Percentiles rank a stretch among this genome's conserved stretches.
Conservation (phyloP, 345 rosid genomes). For the Stellera chamaejasme region DNA sequence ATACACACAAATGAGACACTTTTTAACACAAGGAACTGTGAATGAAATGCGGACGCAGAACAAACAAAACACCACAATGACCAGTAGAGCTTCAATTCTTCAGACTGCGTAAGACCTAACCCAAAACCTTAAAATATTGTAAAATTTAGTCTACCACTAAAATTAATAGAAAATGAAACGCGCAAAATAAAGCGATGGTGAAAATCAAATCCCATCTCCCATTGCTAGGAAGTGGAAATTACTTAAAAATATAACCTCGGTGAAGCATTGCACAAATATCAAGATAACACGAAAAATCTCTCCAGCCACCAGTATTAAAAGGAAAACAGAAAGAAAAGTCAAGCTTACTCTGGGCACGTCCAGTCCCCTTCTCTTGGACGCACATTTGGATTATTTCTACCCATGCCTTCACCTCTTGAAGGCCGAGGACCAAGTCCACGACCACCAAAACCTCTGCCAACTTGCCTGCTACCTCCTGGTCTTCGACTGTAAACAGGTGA, state of each 20-base stretch:
- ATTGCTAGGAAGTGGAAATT: too few species aligned
- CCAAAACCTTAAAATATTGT: too few species aligned
- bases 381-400: slow-evolving; percentile 61
- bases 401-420: slow-evolving; percentile 35
- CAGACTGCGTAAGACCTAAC: too few species aligned
- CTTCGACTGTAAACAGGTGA: slow-evolving; percentile 60
- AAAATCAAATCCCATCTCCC: too few species aligned
- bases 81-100: too few species aligned
- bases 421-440: slow-evolving; percentile 55
- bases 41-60: too few species aligned
- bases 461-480: slow-evolving; percentile 55
- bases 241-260: background rate
- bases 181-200: background rate
- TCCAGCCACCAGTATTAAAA: too few species aligned
- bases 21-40: too few species aligned
- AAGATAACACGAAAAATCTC: background rate
- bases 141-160: background rate
- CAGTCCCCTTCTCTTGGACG: slow-evolving; percentile 96
- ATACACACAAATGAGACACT: too few species aligned
- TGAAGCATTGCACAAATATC: background rate
- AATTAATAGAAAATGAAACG: background rate
- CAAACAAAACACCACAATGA: too few species aligned
- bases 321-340: slow-evolving; percentile 5
- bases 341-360: slow-evolving; percentile 70
- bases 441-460: slow-evolving; percentile 54